Base-by-base conservation (phyloP, 176 grass and related monocot species). In the Zea luxurians region DNA sequence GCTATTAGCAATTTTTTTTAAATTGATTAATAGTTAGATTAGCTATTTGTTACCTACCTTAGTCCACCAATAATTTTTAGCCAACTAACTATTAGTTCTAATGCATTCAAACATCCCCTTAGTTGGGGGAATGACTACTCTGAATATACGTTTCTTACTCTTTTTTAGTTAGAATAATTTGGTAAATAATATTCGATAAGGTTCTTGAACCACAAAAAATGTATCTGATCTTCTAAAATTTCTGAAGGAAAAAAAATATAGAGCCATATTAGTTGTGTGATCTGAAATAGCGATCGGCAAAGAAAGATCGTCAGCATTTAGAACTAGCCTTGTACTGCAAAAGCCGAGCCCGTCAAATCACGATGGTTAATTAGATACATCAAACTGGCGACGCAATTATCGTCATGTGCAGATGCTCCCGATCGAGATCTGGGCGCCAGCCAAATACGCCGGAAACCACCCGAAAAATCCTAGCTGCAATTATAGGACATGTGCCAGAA, bases 391-490 rank as follows among this genome's bases (percentile, higher is more conserved):
- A 7, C 41, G 3, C 37, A 21, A 6, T 17, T 4, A 37, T 58
- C 61, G 47, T 74, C 76, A 67, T 74, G 70, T 57, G 61, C 12
- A 4, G 2, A 9, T 62, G 71, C 16, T 37, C 40, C 27, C 15
- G 81, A 83, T 76, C 63, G 50, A 48, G 81, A 83, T 83, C 81
- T 75, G 62, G 62, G 37, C 58, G 7, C 47, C 42, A 66, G 7
- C 59, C 42, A 65, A 63, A 76, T 34, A 42, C 55, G 6, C 55
- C 73, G 40, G 27, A 75, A 75, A 60, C 10, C 44, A 15, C 44
- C 13, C 36, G 16, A 73, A 73, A 73, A 55, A 21, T 20, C 40
- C 1, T 8, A 8, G 10, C 13, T 18, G 4, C 40, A 46, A 27
- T 75, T 45, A 57, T 8, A 60, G 54, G 72, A 10, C 18, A 13